Base-by-base conservation (phyloP, 2,329 filamentous ascomycete species). In the Tympanopsis confertula region DNA sequence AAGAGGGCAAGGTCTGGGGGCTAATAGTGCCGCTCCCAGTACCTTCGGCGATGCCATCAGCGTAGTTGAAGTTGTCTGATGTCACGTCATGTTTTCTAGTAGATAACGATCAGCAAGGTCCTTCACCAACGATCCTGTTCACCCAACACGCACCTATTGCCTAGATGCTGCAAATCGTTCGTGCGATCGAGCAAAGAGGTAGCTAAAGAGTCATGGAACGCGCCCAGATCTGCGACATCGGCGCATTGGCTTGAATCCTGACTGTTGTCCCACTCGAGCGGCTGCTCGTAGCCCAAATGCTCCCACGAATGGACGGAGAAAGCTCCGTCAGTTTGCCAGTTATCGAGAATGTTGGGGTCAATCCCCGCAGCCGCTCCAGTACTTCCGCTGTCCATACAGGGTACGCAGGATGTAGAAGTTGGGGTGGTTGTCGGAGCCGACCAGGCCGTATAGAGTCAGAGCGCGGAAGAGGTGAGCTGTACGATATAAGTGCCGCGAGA, bases 321-420 rank as follows among this genome's bases (percentile, higher is more conserved):
- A 18, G 46, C 45, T 35, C 20, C 29, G 39, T 49, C 43, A 38
- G 53, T 50, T 50, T 59, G 55, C 55, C 57, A 60, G 38, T 52
- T 54, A 42, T 57, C 55, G 39, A 60, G 49, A 35, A 59, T 58
- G 47, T 58, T 59, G 53, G 57, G 54, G 55, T 60, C 56, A 38
- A 59, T 55, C 50, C 56, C 56, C 56, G 56, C 50, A 51, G 53
- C 50, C 39, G 52, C 51, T 38, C 49, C 51, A 47, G 53, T 43
- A 47, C 45, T 55, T 52, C 48, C 51, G 48, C 49, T 50, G 53
- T 59, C 56, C 56, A 59, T 59, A 53, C 53, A 56, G 47, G 7
- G n/a, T 26, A 26, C n/a, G n/a, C n/a, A n/a, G n/a, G n/a, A n/a
- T n/a, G n/a, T n/a, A n/a, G n/a, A n/a, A n/a, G n/a, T n/a, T n/a